A percentile compares a stretch with the other conserved stretches of the same genome.
Evolutionary conservation across 1,284 basidiomycete species (phyloP).

Genomic region (Ustilago lituana): DNA sequence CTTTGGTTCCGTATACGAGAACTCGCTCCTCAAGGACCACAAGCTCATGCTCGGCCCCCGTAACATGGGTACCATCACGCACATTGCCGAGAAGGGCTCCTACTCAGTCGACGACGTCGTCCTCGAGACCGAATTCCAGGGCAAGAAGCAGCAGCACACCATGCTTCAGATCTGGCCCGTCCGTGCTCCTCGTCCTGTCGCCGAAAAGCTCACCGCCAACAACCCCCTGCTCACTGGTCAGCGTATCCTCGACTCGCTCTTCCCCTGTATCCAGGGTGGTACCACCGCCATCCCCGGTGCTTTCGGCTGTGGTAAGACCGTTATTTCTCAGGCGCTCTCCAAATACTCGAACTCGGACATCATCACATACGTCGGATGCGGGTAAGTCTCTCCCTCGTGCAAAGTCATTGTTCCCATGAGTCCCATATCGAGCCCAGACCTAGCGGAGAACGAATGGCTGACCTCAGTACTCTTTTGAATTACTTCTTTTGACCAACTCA

Average conservation of each 20-base stretch:
- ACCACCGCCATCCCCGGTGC: conserved; percentile 99
- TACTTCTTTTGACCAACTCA: not conserved
- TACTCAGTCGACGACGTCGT: conserved; percentile 94
- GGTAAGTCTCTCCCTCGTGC: conserved; percentile 15
- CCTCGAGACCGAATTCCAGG: conserved; percentile 96
- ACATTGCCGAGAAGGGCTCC: conserved; percentile 91
- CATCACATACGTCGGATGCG: conserved; percentile 98
- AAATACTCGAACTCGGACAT: conserved; percentile 99
- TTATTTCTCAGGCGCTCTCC: conserved; percentile 77
- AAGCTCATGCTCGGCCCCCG: conserved; percentile 96
- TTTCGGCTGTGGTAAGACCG: conserved; percentile 81
- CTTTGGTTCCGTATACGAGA: conserved; percentile 94
- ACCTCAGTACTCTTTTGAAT: conserved; percentile 1
- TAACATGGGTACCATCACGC: conserved; percentile 91
- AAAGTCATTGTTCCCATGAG: too few species aligned
- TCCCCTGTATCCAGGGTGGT: conserved; percentile 98
- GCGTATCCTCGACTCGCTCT: conserved; percentile 94
- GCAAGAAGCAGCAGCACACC: conserved; percentile 89
- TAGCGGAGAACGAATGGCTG: too few species aligned
- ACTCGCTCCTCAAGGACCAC: conserved; percentile 94
- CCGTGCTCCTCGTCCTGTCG: conserved; percentile 92
- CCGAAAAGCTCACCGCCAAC: conserved; percentile 92
- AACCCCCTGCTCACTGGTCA: conserved; percentile 94
- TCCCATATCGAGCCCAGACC: too few species aligned
- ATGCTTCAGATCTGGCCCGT: conserved; percentile 99